These are phyloP conservation scores for Aspergillus pseudoviridinutans DNA, from an alignment of 2,329 filamentous ascomycete species.

Conservation along the genomic window DNA sequence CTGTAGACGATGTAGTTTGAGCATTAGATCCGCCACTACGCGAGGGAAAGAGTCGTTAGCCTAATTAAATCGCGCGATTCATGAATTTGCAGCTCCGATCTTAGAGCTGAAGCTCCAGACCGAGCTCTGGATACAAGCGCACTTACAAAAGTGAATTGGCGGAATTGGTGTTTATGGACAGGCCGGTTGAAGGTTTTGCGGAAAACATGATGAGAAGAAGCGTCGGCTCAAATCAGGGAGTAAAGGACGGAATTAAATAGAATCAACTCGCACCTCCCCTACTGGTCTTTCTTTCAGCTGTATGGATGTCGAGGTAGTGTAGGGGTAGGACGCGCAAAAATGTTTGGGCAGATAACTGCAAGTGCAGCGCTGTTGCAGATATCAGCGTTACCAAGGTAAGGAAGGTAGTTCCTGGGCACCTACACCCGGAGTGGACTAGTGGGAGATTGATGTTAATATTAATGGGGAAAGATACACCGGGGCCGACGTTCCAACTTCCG, in stretches of 20 bases:
- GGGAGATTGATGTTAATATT: neutral
- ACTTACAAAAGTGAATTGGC: constrained; percentile 48
- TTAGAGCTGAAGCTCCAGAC: neutral
- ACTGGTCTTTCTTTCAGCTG: neutral
- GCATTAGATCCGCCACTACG: constrained; percentile 25
- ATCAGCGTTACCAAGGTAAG: neutral
- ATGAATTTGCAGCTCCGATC: neutral
- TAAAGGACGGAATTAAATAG: neutral
- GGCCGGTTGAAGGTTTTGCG: constrained; percentile 33
- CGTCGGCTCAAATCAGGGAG: neutral
- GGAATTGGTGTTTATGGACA: constrained; percentile 53
- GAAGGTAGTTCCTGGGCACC: too few species aligned
- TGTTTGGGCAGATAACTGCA: neutral
- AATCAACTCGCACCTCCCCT: neutral
- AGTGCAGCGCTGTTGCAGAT: neutral
- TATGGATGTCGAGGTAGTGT: neutral
- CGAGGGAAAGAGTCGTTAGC: constrained; percentile 2
- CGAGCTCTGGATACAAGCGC: neutral
- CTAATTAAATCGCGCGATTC: neutral
- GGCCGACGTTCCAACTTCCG: neutral
- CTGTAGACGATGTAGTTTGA: constrained; percentile 25
- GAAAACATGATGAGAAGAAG: constrained; percentile 28
- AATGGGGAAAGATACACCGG: constrained; percentile 18
- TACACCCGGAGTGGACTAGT: neutral
- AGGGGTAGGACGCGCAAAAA: neutral